Percentiles rank a stretch among this genome's conserved stretches.
Evolutionary conservation across 2,329 filamentous ascomycete genomes (phyloP).

Genomic region (Nigrospora oryzae): DNA sequence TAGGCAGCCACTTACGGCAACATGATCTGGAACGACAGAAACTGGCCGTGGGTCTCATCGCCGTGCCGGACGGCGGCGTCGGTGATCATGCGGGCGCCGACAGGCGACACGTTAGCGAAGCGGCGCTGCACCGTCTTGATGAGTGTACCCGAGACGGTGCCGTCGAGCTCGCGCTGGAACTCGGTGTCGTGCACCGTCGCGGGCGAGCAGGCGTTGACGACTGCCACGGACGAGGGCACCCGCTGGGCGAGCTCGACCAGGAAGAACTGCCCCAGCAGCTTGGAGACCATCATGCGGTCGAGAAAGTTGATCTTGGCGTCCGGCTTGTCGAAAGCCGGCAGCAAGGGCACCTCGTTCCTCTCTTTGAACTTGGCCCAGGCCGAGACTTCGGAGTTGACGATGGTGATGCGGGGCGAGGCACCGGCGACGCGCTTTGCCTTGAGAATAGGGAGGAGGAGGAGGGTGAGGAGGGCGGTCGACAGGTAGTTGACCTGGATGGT

Average conservation of each 20-base stretch:
- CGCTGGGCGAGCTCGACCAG: constrained; percentile 17
- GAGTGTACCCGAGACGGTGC: neutral
- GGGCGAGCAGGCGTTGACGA: constrained; percentile 4
- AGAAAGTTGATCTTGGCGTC: constrained; percentile 4
- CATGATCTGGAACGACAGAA: constrained; percentile 8
- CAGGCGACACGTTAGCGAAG: constrained; percentile 4
- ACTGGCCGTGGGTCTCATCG: constrained; percentile 10
- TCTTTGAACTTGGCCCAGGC: constrained; percentile 8
- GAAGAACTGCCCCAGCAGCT: constrained; percentile 23
- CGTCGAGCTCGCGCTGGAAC: neutral
- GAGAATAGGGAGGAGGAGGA: constrained; percentile 33
- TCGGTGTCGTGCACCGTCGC: constrained; percentile 4
- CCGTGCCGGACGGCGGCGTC: constrained; percentile 8
- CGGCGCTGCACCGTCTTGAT: neutral
- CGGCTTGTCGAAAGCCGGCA: neutral
- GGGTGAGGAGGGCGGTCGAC: constrained; percentile 35
- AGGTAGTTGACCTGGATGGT: constrained; percentile 42
- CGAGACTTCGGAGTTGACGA: constrained; percentile 13
- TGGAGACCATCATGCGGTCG: constrained; percentile 13
- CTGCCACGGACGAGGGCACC: constrained; percentile 6
- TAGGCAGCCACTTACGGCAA: constrained; percentile 5
- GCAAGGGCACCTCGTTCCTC: constrained; percentile 5
- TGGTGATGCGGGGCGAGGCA: constrained; percentile 5
- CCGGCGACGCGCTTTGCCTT: constrained; percentile 4
- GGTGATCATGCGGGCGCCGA: constrained; percentile 8